A percentile compares a stretch with the other conserved stretches of the same genome.
phyloP scores from a whole-genome alignment of 2,329 filamentous ascomycete genomes.

The Sporothrix dimorphospora region DNA sequence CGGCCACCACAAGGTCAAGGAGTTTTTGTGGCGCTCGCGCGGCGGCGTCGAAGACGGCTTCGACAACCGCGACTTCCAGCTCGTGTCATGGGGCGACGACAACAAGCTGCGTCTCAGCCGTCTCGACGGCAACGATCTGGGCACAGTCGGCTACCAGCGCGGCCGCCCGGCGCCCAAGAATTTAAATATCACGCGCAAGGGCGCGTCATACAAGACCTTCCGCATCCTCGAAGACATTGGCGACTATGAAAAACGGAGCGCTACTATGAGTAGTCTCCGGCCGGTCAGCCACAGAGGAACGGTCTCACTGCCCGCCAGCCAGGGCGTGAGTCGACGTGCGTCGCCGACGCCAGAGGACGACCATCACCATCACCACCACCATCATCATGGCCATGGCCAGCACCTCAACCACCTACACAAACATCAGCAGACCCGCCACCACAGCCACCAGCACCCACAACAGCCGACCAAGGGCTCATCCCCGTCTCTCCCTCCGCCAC shows the following conservation, averaged over 20 bases:
- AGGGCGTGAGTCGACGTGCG: conserved; percentile 18
- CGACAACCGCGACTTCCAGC: conserved; percentile 86
- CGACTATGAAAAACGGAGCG: conserved; percentile 60
- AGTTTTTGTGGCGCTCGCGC: conserved; percentile 86
- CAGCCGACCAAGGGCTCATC: conserved; percentile 36
- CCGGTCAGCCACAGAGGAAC: conserved; percentile 46
- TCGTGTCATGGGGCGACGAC: conserved; percentile 92
- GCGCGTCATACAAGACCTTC: conserved; percentile 84
- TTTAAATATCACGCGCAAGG: conserved; percentile 76
- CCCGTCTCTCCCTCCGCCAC: conserved; percentile 20
- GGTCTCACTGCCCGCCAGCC: conserved; percentile 11
- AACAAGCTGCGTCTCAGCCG: conserved; percentile 79
- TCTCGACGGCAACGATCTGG: conserved; percentile 65
- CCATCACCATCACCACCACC: not conserved
- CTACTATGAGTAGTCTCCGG: conserved; percentile 65
- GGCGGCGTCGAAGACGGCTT: conserved; percentile 67
- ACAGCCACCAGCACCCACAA: conserved; percentile 8
- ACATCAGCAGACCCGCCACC: not conserved
- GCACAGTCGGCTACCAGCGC: conserved; percentile 72
- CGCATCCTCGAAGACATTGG: conserved; percentile 67
- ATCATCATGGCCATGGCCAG: conserved; percentile 2
- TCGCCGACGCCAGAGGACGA: conserved; percentile 20
- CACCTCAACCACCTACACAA: not conserved
- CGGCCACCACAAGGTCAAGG: conserved; percentile 73
- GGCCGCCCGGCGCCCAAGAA: conserved; percentile 66